phyloP scores from a whole-genome alignment of 2,329 filamentous ascomycete genomes.

The Pyrenophora seminiperda region DNA sequence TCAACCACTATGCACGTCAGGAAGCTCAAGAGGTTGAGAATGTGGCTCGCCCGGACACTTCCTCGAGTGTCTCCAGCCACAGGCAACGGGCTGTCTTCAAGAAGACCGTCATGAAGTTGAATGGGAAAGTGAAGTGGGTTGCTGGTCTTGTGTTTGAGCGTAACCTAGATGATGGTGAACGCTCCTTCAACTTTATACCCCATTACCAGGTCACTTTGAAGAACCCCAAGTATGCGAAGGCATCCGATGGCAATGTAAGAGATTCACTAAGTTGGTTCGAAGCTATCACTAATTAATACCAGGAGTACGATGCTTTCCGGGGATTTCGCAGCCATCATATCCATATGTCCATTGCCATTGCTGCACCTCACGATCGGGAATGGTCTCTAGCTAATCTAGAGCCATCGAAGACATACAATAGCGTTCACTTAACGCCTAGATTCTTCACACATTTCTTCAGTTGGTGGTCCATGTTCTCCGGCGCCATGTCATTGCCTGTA shows the following conservation, averaged over 20 bases:
- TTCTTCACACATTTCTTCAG: slow-evolving; percentile 99
- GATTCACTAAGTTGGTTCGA: neutral
- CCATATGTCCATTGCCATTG: slow-evolving; percentile 89
- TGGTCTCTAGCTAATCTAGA: slow-evolving; percentile 79
- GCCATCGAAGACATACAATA: slow-evolving; percentile 90
- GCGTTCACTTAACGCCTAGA: slow-evolving; percentile 88
- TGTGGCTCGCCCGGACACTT: slow-evolving; percentile 60
- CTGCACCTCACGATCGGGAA: slow-evolving; percentile 83
- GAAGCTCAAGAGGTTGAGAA: slow-evolving; percentile 53
- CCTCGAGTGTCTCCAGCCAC: slow-evolving; percentile 66
- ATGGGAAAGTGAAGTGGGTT: slow-evolving; percentile 92
- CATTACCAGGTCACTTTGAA: slow-evolving; percentile 91
- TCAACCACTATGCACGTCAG: slow-evolving; percentile 82
- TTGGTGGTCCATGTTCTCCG: slow-evolving; percentile 97
- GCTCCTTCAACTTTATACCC: slow-evolving; percentile 86
- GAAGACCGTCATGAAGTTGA: slow-evolving; percentile 98
- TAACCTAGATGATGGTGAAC: slow-evolving; percentile 70
- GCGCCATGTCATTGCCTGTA: slow-evolving; percentile 90
- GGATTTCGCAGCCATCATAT: slow-evolving; percentile 98
- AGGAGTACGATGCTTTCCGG: slow-evolving; percentile 85
- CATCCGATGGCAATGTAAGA: slow-evolving; percentile 53
- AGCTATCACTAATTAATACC: slow-evolving; percentile 26
- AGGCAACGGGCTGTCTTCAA: slow-evolving; percentile 86
- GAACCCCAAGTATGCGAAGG: slow-evolving; percentile 74
- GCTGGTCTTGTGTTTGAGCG: slow-evolving; percentile 91